Conservation (phyloP, 1,284 basidiomycete genomes). For the Ceratobasidium sp. region DNA sequence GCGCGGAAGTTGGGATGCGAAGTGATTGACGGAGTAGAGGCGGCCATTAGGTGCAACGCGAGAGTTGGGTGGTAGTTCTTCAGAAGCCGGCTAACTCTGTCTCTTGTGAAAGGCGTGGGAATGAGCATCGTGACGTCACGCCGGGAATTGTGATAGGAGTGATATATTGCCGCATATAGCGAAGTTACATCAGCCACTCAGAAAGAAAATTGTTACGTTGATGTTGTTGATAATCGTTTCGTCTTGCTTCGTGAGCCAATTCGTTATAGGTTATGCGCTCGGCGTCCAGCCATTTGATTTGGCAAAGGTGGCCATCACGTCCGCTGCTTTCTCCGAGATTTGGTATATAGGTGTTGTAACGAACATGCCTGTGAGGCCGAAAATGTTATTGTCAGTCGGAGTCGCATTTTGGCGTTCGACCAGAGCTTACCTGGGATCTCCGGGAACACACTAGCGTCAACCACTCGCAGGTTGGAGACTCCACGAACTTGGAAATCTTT, state of each 20-base stretch:
- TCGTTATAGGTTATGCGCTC: background rate
- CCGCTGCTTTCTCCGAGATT: slow-evolving; percentile 34
- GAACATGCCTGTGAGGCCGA: slow-evolving; percentile 11
- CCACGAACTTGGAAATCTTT: slow-evolving; percentile 39
- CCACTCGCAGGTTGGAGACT: slow-evolving; percentile 28
- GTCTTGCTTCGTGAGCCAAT: background rate
- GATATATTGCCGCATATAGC: background rate
- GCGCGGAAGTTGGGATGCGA: slow-evolving; percentile 10
- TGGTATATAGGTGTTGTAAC: slow-evolving; percentile 37
- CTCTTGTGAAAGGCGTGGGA: background rate
- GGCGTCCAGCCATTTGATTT: slow-evolving; percentile 26
- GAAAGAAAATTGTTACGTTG: background rate
- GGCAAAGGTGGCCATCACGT: slow-evolving; percentile 34
- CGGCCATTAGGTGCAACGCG: background rate
- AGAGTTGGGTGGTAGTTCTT: background rate
- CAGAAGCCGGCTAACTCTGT: background rate
- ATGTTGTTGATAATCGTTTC: no score
- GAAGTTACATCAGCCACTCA: background rate
- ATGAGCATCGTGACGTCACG: background rate
- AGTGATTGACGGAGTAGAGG: slow-evolving; percentile 2
- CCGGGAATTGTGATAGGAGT: background rate
- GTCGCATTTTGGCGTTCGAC: no score
- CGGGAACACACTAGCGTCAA: slow-evolving; percentile 29
- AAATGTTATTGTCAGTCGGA: background rate
- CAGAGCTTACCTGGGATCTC: slow-evolving; percentile 23